A percentile compares a stretch with the other conserved stretches of the same genome.
Evolutionary conservation across 2,329 filamentous ascomycete genomes (phyloP).

Genomic region (Colletotrichum kahawae): DNA sequence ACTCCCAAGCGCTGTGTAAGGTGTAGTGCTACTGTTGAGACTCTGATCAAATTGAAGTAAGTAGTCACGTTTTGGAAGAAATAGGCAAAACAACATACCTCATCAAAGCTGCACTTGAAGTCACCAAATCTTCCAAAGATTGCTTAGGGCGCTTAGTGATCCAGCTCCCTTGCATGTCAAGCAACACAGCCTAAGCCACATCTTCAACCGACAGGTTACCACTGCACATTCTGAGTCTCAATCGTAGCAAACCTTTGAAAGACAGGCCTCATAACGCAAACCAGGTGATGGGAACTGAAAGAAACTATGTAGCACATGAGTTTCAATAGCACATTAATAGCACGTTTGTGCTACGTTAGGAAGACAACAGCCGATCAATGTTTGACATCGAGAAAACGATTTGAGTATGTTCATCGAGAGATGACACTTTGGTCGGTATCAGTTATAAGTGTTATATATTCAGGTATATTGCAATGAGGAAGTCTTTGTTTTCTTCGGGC

Average conservation of each 20-base stretch:
- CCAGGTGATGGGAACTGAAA: background rate
- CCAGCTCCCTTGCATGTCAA: background rate
- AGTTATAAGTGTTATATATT: background rate
- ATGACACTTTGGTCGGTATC: background rate
- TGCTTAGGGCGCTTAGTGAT: background rate
- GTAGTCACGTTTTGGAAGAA: no score
- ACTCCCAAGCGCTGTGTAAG: no score
- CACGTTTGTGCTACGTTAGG: background rate
- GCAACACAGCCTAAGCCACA: background rate
- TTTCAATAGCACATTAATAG: background rate
- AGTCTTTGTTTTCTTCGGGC: fast-evolving
- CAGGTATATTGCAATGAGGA: background rate
- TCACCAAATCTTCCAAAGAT: background rate
- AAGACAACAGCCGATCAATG: background rate
- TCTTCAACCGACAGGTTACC: background rate
- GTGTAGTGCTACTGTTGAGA: background rate
- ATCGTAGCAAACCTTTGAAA: background rate
- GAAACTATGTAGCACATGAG: background rate
- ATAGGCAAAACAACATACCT: no score
- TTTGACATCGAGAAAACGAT: no score
- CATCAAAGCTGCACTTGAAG: background rate
- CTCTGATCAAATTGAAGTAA: background rate
- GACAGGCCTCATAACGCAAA: background rate
- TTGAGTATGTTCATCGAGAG: no score
- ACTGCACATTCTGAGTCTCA: background rate